Conservation (phyloP, 164 flowering plant species). For the Malania oleifera region DNA sequence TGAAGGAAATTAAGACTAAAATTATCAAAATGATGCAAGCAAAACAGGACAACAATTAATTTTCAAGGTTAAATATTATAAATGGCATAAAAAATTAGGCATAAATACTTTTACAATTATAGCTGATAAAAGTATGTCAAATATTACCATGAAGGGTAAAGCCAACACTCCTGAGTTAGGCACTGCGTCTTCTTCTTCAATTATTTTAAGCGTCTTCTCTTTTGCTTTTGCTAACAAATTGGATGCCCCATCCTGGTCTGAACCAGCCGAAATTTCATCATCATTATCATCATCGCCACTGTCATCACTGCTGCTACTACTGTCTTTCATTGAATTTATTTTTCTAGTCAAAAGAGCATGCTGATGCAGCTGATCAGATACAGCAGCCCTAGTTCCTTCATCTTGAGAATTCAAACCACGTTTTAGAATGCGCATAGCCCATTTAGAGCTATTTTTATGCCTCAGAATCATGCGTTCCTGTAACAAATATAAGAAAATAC, state of each 20-base stretch:
- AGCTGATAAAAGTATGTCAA: constrained; percentile 1
- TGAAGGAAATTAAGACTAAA: too few species aligned
- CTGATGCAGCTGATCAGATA: constrained; percentile 70
- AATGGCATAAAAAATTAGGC: too few species aligned
- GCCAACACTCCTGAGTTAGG: constrained; percentile 71
- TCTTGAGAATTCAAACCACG: constrained; percentile 80
- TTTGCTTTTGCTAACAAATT: constrained; percentile 58
- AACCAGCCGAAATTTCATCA: constrained; percentile 34
- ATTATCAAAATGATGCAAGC: too few species aligned
- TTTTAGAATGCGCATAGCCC: constrained; percentile 70
- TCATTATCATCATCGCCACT: constrained; percentile 56
- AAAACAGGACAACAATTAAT: too few species aligned
- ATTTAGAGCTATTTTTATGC: constrained; percentile 72
- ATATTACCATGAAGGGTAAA: constrained; percentile 84
- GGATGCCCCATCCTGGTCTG: constrained; percentile 40
- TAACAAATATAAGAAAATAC: constrained; percentile 7
- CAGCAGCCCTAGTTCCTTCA: constrained; percentile 86
- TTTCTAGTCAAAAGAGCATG: constrained; percentile 76
- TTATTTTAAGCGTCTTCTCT: constrained; percentile 51
- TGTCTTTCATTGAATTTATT: constrained; percentile 69
- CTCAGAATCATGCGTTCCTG: constrained; percentile 83
- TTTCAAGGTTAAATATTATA: too few species aligned
- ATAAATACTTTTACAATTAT: too few species aligned
- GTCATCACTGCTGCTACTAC: constrained; percentile 59
- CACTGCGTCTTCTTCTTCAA: constrained; percentile 60